Percentiles rank a stretch among this genome's conserved stretches.
Evolutionary conservation across 2,329 filamentous ascomycete genomes (phyloP).

Genomic region (Colletotrichum filicis): DNA sequence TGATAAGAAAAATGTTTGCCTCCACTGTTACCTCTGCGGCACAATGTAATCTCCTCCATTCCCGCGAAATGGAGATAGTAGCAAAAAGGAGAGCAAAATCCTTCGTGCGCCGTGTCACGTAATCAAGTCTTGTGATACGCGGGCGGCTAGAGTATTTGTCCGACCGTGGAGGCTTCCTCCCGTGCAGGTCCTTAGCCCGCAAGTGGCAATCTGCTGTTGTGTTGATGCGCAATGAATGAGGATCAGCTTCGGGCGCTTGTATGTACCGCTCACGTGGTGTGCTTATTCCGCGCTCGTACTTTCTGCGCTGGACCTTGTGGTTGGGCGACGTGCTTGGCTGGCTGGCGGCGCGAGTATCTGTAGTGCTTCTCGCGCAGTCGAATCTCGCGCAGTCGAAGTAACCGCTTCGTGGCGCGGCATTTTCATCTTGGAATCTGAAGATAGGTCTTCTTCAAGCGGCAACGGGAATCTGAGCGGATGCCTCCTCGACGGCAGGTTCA

Average conservation of each 20-base stretch:
- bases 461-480: conserved; percentile 50
- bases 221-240: neutral
- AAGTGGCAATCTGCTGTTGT: neutral
- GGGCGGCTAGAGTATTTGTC: neutral
- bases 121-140: neutral
- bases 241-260: neutral
- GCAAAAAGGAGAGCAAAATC: neutral
- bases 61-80: no score
- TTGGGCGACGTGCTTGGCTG: neutral
- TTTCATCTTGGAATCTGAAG: neutral
- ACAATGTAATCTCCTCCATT: neutral
- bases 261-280: no score
- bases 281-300: no score
- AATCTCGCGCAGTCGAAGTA: no score
- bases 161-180: neutral
- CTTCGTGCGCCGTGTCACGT: neutral
- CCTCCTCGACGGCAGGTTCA: conserved; percentile 44
- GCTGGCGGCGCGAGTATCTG: neutral
- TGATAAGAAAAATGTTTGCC: neutral
- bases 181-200: no score
- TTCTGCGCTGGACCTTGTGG: no score
- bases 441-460: conserved; percentile 46
- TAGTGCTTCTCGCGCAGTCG: no score
- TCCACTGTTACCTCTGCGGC: neutral
- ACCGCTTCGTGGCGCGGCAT: neutral